phyloP scores from a whole-genome alignment of 106 monocot genomes.

The Chionographis japonica region DNA sequence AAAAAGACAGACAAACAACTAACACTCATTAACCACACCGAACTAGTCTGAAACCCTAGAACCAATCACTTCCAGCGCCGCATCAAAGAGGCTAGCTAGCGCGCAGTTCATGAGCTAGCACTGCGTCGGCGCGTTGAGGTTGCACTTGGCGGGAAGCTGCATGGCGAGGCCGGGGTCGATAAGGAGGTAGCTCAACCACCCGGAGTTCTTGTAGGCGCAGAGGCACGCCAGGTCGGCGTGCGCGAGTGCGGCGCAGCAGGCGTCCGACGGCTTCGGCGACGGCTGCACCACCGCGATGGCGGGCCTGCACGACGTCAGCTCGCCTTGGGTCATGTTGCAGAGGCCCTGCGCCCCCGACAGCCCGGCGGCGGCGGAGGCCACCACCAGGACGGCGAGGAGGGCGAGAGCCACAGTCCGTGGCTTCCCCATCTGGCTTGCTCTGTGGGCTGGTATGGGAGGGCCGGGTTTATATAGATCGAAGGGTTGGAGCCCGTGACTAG shows the following conservation, averaged over 20 bases:
- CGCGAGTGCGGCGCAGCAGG: conserved; percentile 42
- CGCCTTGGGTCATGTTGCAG: conserved; percentile 46
- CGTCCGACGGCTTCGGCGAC: conserved; percentile 14
- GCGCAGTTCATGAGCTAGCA: conserved; percentile 8
- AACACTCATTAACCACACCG: no score
- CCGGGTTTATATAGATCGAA: no score
- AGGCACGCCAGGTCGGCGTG: conserved; percentile 50
- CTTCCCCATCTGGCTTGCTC: conserved; percentile 2
- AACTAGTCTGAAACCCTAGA: no score
- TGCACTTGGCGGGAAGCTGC: conserved; percentile 52
- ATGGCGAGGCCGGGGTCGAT: conserved; percentile 47
- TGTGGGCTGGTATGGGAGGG: not conserved
- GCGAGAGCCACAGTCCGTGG: not conserved
- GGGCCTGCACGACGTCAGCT: conserved; percentile 45
- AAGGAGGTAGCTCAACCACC: conserved; percentile 17
- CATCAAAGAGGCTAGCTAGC: no score
- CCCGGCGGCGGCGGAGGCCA: not conserved
- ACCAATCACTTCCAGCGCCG: no score
- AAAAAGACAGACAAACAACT: no score
- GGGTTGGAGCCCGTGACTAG: no score
- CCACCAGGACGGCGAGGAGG: not conserved
- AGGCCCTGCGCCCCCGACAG: conserved; percentile 14
- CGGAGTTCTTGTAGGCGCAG: conserved; percentile 53
- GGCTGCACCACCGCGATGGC: conserved; percentile 28
- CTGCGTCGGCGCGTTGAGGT: conserved; percentile 7